A percentile compares a stretch with the other conserved stretches of the same genome.
phyloP scores from a whole-genome alignment of 2,329 filamentous ascomycete species.

The Monilinia aucupariae region DNA sequence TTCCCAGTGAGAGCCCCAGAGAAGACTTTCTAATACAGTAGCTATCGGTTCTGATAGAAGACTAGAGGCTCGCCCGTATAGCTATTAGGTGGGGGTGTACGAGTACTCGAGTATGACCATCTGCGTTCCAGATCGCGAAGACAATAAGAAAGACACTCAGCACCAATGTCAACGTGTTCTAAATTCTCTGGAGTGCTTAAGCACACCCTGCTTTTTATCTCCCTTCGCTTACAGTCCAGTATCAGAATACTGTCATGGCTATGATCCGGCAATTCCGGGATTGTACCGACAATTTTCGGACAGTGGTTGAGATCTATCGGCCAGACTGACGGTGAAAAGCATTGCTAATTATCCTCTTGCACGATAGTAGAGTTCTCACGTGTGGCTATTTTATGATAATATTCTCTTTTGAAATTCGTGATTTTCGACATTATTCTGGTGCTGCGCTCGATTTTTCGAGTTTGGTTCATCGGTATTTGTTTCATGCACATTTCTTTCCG shows the following conservation, averaged over 20 bases:
- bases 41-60: no score
- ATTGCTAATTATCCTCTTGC: background rate
- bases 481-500: background rate
- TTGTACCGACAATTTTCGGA: background rate
- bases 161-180: no score
- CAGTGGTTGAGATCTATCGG: background rate
- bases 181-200: no score
- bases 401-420: background rate
- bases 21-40: no score
- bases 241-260: background rate
- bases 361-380: background rate
- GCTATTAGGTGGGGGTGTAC: no score
- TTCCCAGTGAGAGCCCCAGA: no score
- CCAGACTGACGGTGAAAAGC: no score
- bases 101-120: no score
- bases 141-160: no score
- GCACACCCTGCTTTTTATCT: no score
- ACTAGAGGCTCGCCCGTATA: no score
- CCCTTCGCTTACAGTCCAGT: background rate
- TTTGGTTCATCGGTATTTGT: background rate
- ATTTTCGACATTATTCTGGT: background rate
- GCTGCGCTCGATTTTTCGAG: background rate
- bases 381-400: background rate
- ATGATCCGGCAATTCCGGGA: background rate
- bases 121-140: no score